phyloP scores from a whole-genome alignment of 2,329 filamentous ascomycete species.

The Cladosporium oxysporum region DNA sequence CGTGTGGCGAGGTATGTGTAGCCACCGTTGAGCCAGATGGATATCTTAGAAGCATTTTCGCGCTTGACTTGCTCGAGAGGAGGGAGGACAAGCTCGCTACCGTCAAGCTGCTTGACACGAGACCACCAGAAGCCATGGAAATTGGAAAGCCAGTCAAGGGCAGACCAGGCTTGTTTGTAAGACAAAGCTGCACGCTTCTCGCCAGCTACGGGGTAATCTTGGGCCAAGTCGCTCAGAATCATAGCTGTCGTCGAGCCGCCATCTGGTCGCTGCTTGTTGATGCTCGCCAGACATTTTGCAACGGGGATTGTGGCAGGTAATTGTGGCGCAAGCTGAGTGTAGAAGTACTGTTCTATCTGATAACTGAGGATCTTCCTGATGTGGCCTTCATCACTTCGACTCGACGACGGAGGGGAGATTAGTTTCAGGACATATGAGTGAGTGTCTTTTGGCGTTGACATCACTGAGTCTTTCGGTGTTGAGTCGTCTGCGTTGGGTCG shows the following conservation, averaged over 20 bases:
- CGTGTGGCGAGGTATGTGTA: slow-evolving; percentile 70
- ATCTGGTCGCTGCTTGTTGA: background rate
- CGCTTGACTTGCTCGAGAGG: slow-evolving; percentile 55
- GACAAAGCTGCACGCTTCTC: slow-evolving; percentile 55
- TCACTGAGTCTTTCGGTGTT: slow-evolving; percentile 29
- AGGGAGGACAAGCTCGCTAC: slow-evolving; percentile 50
- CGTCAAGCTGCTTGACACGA: slow-evolving; percentile 29
- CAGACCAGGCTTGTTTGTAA: slow-evolving; percentile 51
- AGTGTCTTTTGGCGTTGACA: slow-evolving; percentile 4
- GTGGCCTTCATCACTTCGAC: slow-evolving; percentile 60
- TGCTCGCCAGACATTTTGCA: slow-evolving; percentile 48
- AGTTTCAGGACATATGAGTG: slow-evolving; percentile 58
- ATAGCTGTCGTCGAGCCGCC: slow-evolving; percentile 50
- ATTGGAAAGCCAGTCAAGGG: slow-evolving; percentile 62
- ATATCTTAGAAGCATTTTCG: background rate
- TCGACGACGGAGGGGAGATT: slow-evolving; percentile 54
- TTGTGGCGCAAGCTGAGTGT: slow-evolving; percentile 55
- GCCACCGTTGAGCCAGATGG: slow-evolving; percentile 63
- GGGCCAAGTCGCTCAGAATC: slow-evolving; percentile 59
- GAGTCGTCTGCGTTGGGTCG: background rate
- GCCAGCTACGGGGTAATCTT: slow-evolving; percentile 57
- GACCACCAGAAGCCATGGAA: slow-evolving; percentile 62
- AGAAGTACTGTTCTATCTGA: slow-evolving; percentile 67
- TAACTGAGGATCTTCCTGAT: slow-evolving; percentile 67
- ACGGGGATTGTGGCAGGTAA: slow-evolving; percentile 50